Conservation (phyloP, 495 filamentous ascomycete genomes). For the Staphylotrichum tortipilum region DNA sequence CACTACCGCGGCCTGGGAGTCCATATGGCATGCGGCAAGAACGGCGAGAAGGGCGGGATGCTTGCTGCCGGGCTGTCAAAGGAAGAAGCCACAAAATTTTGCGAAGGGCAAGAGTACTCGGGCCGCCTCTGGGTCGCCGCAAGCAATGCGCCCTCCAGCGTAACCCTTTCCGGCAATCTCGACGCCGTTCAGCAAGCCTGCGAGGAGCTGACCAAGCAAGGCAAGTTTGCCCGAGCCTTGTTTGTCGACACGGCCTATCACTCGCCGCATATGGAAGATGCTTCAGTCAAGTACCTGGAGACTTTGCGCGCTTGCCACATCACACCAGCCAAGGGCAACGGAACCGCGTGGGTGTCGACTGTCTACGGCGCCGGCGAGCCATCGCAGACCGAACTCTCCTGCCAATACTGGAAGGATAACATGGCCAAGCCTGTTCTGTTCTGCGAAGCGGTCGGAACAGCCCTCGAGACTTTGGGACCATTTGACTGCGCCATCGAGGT, state of each 20-base stretch:
- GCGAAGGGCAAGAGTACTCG: constrained; percentile 16
- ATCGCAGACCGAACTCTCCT: constrained; percentile 14
- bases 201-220: constrained; percentile 20
- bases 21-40: constrained; percentile 20
- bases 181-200: constrained; percentile 31
- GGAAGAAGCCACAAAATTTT: constrained; percentile 27
- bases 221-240: constrained; percentile 36
- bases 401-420: constrained; percentile 51
- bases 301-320: constrained; percentile 23
- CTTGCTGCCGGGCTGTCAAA: constrained; percentile 27
- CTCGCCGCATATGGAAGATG: constrained; percentile 47
- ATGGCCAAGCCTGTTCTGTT: constrained; percentile 51
- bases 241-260: constrained; percentile 52
- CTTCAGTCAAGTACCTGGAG: constrained; percentile 35
- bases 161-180: constrained; percentile 37
- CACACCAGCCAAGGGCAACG: constrained; percentile 13
- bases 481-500: constrained; percentile 46
- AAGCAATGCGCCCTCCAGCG: constrained; percentile 29
- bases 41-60: constrained; percentile 33
- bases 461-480: constrained; percentile 23
- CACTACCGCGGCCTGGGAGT: constrained; percentile 36
- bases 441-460: constrained; percentile 39
- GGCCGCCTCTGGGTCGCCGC: constrained; percentile 32
- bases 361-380: constrained; percentile 26
- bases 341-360: constrained; percentile 31